Evolutionary conservation across 2,329 filamentous ascomycete genomes (phyloP).

Genomic region (Ophiostoma perfectum): DNA sequence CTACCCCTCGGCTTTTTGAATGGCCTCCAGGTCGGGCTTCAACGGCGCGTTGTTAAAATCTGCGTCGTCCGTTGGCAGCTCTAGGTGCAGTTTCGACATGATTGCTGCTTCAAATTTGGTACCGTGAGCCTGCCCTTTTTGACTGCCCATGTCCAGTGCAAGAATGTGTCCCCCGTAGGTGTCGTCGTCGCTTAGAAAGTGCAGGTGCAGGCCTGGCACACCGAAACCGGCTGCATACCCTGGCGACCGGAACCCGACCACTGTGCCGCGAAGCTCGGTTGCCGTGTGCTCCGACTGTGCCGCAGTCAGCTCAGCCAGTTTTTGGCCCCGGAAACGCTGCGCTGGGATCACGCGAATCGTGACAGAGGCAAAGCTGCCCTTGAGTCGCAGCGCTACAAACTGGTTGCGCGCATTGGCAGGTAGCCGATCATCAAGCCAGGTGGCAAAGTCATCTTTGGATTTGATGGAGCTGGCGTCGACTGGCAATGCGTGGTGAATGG

Average conservation of each 20-base stretch:
- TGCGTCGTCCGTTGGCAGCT: not conserved
- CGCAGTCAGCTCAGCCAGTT: not conserved
- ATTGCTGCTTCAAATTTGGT: conserved; percentile 7
- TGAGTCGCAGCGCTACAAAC: conserved; percentile 10
- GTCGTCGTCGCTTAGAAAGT: conserved; percentile 14
- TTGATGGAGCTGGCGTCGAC: not conserved
- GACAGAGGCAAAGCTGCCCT: conserved; percentile 7
- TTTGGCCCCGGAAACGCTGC: not conserved
- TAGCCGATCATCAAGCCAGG: not conserved
- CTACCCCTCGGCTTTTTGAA: conserved; percentile 9
- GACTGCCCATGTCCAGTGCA: not conserved
- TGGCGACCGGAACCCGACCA: conserved; percentile 14
- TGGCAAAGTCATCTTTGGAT: not conserved
- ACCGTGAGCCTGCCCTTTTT: not conserved
- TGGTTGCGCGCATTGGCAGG: conserved; percentile 10
- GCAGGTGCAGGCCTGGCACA: conserved; percentile 11
- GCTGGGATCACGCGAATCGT: conserved; percentile 6
- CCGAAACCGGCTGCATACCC: conserved; percentile 6
- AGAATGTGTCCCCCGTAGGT: conserved; percentile 7
- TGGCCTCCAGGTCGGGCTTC: not conserved
- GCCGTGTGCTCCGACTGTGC: conserved; percentile 6
- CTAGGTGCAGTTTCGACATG: conserved; percentile 9
- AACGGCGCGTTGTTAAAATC: conserved; percentile 6
- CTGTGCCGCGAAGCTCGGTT: not conserved
- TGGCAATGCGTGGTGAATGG: not conserved